These are phyloP conservation scores for Nemania abortiva DNA, from an alignment of 2,329 filamentous ascomycete species.

Conservation along the genomic window DNA sequence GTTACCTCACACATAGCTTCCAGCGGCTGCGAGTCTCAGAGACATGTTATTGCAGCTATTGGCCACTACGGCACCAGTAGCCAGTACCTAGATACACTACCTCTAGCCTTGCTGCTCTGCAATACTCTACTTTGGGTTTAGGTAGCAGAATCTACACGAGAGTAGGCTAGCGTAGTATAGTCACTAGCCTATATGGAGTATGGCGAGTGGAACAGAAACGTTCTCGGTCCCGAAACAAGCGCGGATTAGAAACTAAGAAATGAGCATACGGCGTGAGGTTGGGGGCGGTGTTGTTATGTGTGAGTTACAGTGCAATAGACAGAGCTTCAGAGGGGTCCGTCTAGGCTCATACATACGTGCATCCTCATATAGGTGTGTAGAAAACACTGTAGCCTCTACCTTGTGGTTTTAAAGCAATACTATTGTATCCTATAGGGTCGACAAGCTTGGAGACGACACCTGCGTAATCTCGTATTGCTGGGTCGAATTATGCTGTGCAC, in stretches of 20 bases:
- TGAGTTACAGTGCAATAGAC: constrained; percentile 4
- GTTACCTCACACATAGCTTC: not conserved
- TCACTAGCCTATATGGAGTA: constrained; percentile 15
- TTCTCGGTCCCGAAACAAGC: constrained; percentile 33
- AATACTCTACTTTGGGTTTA: not conserved
- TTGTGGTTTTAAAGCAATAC: not conserved
- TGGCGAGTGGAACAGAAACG: constrained; percentile 9
- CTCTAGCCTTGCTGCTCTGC: not conserved
- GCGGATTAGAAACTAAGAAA: constrained; percentile 21
- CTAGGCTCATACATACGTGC: constrained; percentile 5
- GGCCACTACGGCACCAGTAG: not conserved
- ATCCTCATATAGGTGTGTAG: not conserved
- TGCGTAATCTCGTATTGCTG: constrained; percentile 13
- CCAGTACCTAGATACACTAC: not conserved
- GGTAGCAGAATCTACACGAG: not conserved
- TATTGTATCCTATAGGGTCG: not conserved
- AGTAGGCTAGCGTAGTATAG: not conserved
- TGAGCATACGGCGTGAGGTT: constrained; percentile 6
- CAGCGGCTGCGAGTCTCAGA: not conserved
- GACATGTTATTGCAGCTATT: not conserved
- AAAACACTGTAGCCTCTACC: not conserved
- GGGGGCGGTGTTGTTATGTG: constrained; percentile 8
- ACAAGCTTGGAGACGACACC: not conserved
- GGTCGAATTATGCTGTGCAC: not conserved
- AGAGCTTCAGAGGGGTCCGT: not conserved